Base-by-base conservation (phyloP, 352 stramenopile genomes). In the Globisporangium paddicum region DNA sequence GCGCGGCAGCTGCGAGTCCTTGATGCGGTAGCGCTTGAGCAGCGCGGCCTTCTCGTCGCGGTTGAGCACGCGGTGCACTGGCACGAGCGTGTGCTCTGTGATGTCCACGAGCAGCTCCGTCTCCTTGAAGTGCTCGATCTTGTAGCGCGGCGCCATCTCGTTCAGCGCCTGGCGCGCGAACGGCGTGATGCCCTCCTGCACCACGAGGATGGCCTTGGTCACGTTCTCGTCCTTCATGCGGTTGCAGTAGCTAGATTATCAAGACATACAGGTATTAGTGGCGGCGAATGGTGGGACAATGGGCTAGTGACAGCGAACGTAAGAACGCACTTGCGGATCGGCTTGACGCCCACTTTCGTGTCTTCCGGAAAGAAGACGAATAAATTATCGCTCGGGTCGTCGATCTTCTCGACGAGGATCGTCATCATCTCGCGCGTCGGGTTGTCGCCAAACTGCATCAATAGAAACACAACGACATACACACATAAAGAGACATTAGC, bases 301-400 rank as follows among this genome's bases (percentile, higher is more conserved):
- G 5, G 6, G 23, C 5, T 13, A 10, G 45, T 37, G 19, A 10
- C 34, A 18, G 19, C 7, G 7, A 71, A 89, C 37, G 94, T 83
- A 9, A 61, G 42, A 28, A 85, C 77, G 93, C 89, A 83, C 73
- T 90, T 93, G 58, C 86, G 83, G 64, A 99, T 99, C 30, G 96
- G 94, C 77, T 98, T 99, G 44, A 99, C 96, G 53, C 96, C 96
- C 30, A 99, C 96, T 73, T 99, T 99, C 69, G 98, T 98, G 67
- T 99, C 97, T 63, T 99, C 93, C 0, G 97, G 96, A 75, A 99
- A 99, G 71, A 99, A 99, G 3, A 99, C 97, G 69, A 99, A 99
- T 51, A 99, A 83, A 73, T 96, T 91, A 72, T 98, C 94, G 60
- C 81, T 93, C 26, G 90, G 83, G 67, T 98, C 94, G 72, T 95